Base-by-base conservation (phyloP, 306 rosid genomes). In the Cotoneaster glaucophyllus region DNA sequence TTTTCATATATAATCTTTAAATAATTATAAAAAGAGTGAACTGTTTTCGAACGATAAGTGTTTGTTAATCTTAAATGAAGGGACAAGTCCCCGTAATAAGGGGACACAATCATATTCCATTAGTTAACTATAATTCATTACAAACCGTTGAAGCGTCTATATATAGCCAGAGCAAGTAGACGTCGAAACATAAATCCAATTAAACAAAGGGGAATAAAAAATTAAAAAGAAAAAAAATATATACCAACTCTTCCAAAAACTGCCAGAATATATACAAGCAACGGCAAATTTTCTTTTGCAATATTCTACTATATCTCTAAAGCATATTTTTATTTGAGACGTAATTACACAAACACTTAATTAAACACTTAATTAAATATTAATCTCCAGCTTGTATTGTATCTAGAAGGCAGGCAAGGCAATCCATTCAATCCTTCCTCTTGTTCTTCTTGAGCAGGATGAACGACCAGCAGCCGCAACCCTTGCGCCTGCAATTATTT, bases 401-500 rank as follows among this genome's bases (percentile, higher is more conserved):
- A 28, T 24, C n/a, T 73, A 39, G 45, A 53, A 64, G 64, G 62
- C 57, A 14, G 21, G 19, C n/a, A 31, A 45, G 6, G 41, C 31
- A 28, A 39, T 65, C 45, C 77, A 75, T 69, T 76, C 52, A 64
- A 64, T 71, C 70, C 6, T 21, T 14, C 69, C 31, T 54, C 70
- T 77, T 79, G 61, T 63, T 71, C 78, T 76, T 76, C 74, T 54
- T 76, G 15, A 22, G 56, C 63, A 68, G 4, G 48, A 81, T 64
- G 44, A 81, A 76, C 17, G 74, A 52, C 84, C 80, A 81, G 80
- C 84, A 81, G 54, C 84, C 70, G 52, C 81, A 56, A 21, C 58
- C 62, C 41, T 44, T 73, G 32, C 52, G 79, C 72, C 84, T 81
- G 84, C 81, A 70, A 29, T 9, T 21, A 31, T 52, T 4, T 3